Evolutionary conservation across 805 yeast species (phyloP).

Genomic region (Teunomyces pallodes): DNA sequence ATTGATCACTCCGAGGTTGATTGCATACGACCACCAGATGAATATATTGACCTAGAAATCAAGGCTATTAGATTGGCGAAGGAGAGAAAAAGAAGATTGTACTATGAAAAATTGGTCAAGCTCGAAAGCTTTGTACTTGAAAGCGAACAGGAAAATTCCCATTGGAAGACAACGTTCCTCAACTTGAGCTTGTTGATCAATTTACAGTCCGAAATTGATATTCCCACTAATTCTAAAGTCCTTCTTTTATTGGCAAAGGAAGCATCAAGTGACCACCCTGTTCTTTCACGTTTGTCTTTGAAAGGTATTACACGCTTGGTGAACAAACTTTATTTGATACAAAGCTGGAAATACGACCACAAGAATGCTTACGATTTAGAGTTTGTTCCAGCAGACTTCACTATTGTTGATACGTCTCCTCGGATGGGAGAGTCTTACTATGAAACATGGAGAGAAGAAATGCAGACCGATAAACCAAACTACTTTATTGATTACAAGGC

Average conservation of each 20-base stretch:
- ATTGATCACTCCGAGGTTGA: slow-evolving; percentile 45
- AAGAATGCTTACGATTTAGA: slow-evolving; percentile 40
- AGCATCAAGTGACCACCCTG: slow-evolving; percentile 66
- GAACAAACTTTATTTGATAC: slow-evolving; percentile 43
- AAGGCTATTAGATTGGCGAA: slow-evolving; percentile 62
- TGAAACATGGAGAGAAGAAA: slow-evolving; percentile 47
- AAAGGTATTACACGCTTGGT: slow-evolving; percentile 53
- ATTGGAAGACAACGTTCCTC: slow-evolving; percentile 57
- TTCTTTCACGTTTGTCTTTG: slow-evolving; percentile 56
- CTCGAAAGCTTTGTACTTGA: slow-evolving; percentile 39
- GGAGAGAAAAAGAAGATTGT: slow-evolving; percentile 48
- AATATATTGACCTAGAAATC: slow-evolving; percentile 54
- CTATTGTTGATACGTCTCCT: slow-evolving; percentile 42
- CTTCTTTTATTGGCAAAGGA: slow-evolving; percentile 44
- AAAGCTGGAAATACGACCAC: slow-evolving; percentile 48
- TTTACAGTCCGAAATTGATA: slow-evolving; percentile 54
- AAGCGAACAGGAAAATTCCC: slow-evolving; percentile 29
- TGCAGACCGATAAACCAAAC: slow-evolving; percentile 47
- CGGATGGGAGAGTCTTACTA: slow-evolving; percentile 33
- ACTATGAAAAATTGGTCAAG: slow-evolving; percentile 37
- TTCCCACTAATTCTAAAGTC: slow-evolving; percentile 37
- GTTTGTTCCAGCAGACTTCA: slow-evolving; percentile 31
- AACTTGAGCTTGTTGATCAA: slow-evolving; percentile 50
- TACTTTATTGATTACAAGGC: slow-evolving; percentile 59
- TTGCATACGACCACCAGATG: slow-evolving; percentile 61